A percentile compares a stretch with the other conserved stretches of the same genome.
Evolutionary conservation across 768 basidiomycete species (phyloP).

Genomic region (Tephrocybe sp.): DNA sequence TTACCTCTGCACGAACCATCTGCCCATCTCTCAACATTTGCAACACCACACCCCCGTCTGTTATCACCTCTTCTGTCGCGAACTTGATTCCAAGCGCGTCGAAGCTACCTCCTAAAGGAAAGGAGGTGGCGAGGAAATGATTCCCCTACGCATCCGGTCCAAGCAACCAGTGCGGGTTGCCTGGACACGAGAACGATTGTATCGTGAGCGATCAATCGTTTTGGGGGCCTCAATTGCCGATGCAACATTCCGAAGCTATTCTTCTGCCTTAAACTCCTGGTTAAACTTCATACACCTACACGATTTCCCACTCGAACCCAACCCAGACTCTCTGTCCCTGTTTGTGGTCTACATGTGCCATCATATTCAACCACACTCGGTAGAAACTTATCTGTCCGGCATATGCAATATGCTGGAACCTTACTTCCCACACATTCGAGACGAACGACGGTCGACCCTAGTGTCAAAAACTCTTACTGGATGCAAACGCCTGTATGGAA

Average conservation of each 20-base stretch:
- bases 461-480: constrained; percentile 26
- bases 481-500: neutral
- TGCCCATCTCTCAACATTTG: too few relatives aligned
- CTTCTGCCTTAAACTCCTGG: constrained; percentile 35
- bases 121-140: constrained; percentile 28
- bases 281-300: constrained; percentile 10
- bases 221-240: constrained; percentile 19
- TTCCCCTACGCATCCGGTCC: constrained; percentile 6
- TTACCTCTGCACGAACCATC: neutral
- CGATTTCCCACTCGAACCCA: neutral
- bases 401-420: constrained; percentile 32
- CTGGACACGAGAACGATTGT: constrained; percentile 30
- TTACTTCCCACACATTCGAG: constrained; percentile 26
- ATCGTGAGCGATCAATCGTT: too few relatives aligned
- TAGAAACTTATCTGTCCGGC: too few relatives aligned
- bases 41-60: too few relatives aligned
- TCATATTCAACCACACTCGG: constrained; percentile 35
- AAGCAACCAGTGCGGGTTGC: constrained; percentile 29
- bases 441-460: constrained; percentile 12
- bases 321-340: constrained; percentile 32
- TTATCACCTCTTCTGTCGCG: too few relatives aligned
- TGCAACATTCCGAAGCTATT: constrained; percentile 22
- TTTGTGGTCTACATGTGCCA: constrained; percentile 33
- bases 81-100: too few relatives aligned
- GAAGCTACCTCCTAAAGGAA: constrained; percentile 22